phyloP scores from a whole-genome alignment of 805 yeast genomes.

The Cyberlindnera samutprakarnensis region DNA sequence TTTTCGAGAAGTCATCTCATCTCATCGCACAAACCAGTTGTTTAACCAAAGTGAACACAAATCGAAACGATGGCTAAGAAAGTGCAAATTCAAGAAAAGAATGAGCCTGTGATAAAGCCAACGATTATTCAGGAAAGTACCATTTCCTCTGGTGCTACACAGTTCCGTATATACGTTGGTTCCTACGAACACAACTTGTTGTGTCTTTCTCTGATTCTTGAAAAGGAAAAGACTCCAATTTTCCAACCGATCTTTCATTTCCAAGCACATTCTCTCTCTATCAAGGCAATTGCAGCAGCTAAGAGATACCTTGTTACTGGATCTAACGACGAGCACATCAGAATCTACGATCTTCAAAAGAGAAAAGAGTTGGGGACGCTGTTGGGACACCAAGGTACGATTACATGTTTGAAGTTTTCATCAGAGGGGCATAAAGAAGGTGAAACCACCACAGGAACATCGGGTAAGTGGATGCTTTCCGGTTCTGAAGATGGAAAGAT shows the following conservation, averaged over 20 bases:
- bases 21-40: too few relatives aligned
- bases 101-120: constrained; percentile 16
- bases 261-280: constrained; percentile 87
- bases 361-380: constrained; percentile 90
- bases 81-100: constrained; percentile 6
- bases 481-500: constrained; percentile 90
- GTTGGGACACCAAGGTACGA: constrained; percentile 82
- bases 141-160: constrained; percentile 14
- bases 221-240: constrained; percentile 43
- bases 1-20: constrained; percentile 3
- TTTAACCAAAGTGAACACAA: too few relatives aligned
- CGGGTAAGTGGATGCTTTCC: constrained; percentile 85
- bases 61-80: constrained; percentile 9
- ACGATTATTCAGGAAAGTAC: constrained; percentile 15
- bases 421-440: constrained; percentile 32
- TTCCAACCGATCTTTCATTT: constrained; percentile 95
- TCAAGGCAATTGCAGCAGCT: constrained; percentile 76
- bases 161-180: constrained; percentile 83
- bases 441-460: constrained; percentile 18
- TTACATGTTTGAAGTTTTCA: constrained; percentile 70
- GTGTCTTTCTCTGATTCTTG: constrained; percentile 70
- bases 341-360: constrained; percentile 88
- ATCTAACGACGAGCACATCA: constrained; percentile 90
- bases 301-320: constrained; percentile 87
- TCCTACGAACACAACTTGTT: constrained; percentile 91